Evolutionary conservation across 116 monocot genomes (phyloP).

Genomic region (Trichopus zeylanicus): DNA sequence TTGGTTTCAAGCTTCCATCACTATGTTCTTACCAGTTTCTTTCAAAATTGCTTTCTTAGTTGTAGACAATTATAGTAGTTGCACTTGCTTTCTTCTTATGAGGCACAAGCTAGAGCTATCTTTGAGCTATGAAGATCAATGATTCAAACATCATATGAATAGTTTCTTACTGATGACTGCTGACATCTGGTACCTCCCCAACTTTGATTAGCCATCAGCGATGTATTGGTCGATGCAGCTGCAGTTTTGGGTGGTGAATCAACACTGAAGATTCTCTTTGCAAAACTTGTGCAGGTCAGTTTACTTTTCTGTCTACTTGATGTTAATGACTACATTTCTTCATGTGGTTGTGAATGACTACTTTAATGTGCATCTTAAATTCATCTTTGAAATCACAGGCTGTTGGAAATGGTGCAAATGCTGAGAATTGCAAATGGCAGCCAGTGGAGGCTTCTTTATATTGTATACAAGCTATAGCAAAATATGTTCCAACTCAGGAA

Average conservation of each 20-base stretch:
- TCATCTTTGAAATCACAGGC: slow-evolving; percentile 37
- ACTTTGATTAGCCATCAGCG: slow-evolving; percentile 53
- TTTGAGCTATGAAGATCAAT: background rate
- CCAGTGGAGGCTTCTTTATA: slow-evolving; percentile 77
- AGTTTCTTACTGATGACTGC: slow-evolving; percentile 3
- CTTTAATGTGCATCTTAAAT: background rate
- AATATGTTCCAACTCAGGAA: slow-evolving; percentile 58
- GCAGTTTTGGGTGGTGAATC: slow-evolving; percentile 78
- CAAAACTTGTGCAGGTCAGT: slow-evolving; percentile 69
- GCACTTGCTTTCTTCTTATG: too few species aligned
- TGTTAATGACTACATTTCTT: background rate
- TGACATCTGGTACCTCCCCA: slow-evolving; percentile 4
- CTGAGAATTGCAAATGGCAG: slow-evolving; percentile 58
- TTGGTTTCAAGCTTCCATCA: too few species aligned
- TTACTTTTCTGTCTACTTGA: too few species aligned
- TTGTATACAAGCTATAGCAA: slow-evolving; percentile 84
- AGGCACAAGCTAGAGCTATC: background rate
- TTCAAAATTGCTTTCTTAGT: too few species aligned
- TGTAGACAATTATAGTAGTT: too few species aligned
- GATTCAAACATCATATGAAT: background rate
- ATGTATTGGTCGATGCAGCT: slow-evolving; percentile 80
- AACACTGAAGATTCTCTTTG: slow-evolving; percentile 70
- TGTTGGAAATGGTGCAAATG: slow-evolving; percentile 36
- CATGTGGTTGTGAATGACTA: background rate
- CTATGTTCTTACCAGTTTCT: too few species aligned